Base-by-base conservation (phyloP, 2,329 filamentous ascomycete species). In the Bipolaris gigantea region DNA sequence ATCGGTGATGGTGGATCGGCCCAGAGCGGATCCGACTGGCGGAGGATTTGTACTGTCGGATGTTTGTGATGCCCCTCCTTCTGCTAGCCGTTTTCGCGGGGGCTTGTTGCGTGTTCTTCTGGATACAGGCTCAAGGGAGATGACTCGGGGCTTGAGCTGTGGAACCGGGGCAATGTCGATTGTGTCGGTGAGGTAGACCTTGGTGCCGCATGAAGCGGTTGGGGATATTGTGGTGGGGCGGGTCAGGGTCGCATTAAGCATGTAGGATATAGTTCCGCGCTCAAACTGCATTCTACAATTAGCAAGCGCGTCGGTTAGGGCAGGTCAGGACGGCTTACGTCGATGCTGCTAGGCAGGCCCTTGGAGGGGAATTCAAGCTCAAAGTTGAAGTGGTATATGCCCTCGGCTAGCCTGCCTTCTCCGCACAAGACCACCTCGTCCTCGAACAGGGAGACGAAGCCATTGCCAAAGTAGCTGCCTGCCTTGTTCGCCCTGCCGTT, bases 211-310 rank as follows among this genome's bases (percentile, higher is more conserved):
- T 33, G 85, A 89, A 9, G 87, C 83, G 2, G 88, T 92, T 2
- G 93, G 88, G 13, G 88, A 83, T 57, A 97, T 95, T 5, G 92
- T 87, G 0, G 89, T 94, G 18, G 94, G 93, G 52, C 92, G 86
- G 18, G 93, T 97, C 53, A 97, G 75, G 8, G 92, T 97, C 30
- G 93, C 89, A 5, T 90, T 93, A 65, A 97, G 84, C 78, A 93
- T 86, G 76, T 97, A 99, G 18, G 89, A 88, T 65, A 99, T 90
- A 2, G 90, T 92, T 33, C 94, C 94, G 70, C 93, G 87, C 76
- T 97, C 94, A 74, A 99, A 99, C 92, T 97, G 74, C 47, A 44
- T 27, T n/a, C 21, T 39, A 40, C 50, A 56, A 30, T 72, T 53
- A 71, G 61, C 53, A 54, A 42, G 27, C 52, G 39, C 32, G 21